Evolutionary conservation across 2,329 filamentous ascomycete genomes (phyloP).

Genomic region (Neopestalotiopsis rosae): DNA sequence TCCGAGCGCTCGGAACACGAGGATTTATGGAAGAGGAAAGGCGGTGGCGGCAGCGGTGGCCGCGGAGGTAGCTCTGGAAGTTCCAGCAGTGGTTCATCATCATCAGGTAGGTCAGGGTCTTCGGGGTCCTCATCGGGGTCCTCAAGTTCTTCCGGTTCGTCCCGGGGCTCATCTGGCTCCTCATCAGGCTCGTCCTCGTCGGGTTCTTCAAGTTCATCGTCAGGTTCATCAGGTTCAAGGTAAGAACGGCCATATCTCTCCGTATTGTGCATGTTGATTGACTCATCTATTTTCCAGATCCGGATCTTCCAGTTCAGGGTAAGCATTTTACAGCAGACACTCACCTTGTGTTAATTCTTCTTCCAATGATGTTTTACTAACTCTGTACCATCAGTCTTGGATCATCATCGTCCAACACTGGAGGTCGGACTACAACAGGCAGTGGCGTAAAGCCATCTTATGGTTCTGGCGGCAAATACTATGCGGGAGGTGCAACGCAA

Average conservation of each 20-base stretch:
- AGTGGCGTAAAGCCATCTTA: slow-evolving; percentile 62
- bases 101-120: slow-evolving; percentile 25
- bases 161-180: slow-evolving; percentile 15
- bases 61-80: slow-evolving; percentile 41
- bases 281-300: not conserved
- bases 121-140: slow-evolving; percentile 26
- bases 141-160: slow-evolving; percentile 32
- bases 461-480: slow-evolving; percentile 65
- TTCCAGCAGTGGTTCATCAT: slow-evolving; percentile 17
- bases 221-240: slow-evolving; percentile 28
- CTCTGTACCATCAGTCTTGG: not conserved
- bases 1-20: slow-evolving; percentile 34
- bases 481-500: slow-evolving; percentile 65
- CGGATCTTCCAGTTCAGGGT: slow-evolving; percentile 17
- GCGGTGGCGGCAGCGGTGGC: slow-evolving; percentile 61
- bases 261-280: not conserved
- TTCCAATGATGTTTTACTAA: not conserved
- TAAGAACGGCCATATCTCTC: not conserved
- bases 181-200: slow-evolving; percentile 34
- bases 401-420: slow-evolving; percentile 43
- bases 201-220: slow-evolving; percentile 7
- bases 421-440: slow-evolving; percentile 61
- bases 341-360: not conserved
- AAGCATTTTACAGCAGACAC: not conserved
- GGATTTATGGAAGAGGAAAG: slow-evolving; percentile 65